These are phyloP conservation scores for Monosporascus ibericus DNA, from an alignment of 2,329 filamentous ascomycete genomes.

Conservation along the genomic window DNA sequence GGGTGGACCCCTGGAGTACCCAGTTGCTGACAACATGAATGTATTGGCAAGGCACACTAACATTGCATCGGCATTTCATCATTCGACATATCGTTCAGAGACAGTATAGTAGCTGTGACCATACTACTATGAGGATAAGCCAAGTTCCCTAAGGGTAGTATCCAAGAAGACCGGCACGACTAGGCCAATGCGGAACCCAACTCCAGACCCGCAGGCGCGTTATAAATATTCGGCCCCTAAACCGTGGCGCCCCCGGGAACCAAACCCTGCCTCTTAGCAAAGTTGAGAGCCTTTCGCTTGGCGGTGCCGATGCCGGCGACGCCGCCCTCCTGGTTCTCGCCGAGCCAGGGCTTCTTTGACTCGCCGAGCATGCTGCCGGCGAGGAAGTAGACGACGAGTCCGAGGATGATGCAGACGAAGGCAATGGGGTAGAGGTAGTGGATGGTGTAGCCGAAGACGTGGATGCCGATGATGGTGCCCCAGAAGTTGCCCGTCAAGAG, in stretches of 20 bases:
- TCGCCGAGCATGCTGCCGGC: constrained; percentile 78
- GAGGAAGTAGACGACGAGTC: constrained; percentile 82
- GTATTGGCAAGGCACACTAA: too few species aligned
- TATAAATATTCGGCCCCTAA: neutral
- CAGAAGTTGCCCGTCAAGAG: constrained; percentile 94
- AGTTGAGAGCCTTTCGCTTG: constrained; percentile 65
- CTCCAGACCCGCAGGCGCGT: too few species aligned
- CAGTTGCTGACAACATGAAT: too few species aligned
- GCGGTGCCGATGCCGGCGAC: constrained; percentile 79
- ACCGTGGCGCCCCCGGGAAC: constrained; percentile 6
- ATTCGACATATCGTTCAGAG: too few species aligned
- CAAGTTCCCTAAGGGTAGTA: too few species aligned
- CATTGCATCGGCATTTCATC: too few species aligned
- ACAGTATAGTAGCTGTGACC: too few species aligned
- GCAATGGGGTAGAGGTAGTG: constrained; percentile 94
- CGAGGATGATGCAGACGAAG: constrained; percentile 85
- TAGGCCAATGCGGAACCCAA: too few species aligned
- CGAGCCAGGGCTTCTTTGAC: constrained; percentile 91
- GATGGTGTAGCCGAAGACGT: constrained; percentile 73
- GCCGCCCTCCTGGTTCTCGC: constrained; percentile 75
- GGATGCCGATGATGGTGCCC: constrained; percentile 87
- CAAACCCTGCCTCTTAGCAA: constrained; percentile 38
- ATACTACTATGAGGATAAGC: too few species aligned
- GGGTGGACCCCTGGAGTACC: too few species aligned
- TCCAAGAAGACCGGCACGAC: too few species aligned